Conservation (phyloP, 352 stramenopile genomes). For the Globisporangium yorkense region DNA sequence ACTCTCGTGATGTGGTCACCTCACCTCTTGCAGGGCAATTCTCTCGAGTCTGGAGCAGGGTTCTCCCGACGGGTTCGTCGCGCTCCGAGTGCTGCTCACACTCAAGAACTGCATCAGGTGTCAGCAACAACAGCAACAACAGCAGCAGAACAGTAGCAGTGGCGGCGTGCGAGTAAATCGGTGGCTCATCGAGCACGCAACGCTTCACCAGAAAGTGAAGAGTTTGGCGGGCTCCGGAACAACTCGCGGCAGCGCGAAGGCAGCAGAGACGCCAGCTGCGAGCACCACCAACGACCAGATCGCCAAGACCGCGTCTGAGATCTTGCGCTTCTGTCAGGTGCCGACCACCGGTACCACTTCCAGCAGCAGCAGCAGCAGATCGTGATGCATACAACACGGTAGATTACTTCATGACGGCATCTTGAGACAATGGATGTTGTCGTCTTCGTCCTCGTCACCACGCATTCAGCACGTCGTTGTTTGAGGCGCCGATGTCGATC, state of each 20-base stretch:
- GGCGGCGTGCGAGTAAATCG: slow-evolving; percentile 15
- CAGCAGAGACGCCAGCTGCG: slow-evolving; percentile 5
- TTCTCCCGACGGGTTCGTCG: slow-evolving; percentile 17
- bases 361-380: not conserved
- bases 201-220: slow-evolving; percentile 19
- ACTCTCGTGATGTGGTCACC: not conserved
- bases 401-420: not conserved
- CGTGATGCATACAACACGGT: not conserved
- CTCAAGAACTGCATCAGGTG: slow-evolving; percentile 58
- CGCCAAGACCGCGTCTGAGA: slow-evolving; percentile 38
- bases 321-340: slow-evolving; percentile 23
- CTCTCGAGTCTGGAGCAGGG: slow-evolving; percentile 20
- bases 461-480: slow-evolving; percentile 56
- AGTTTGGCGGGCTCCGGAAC: slow-evolving; percentile 7
- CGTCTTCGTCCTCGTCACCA: slow-evolving; percentile 17
- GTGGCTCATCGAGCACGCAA: slow-evolving; percentile 26
- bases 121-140: slow-evolving; percentile 19
- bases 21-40: slow-evolving; percentile 14
- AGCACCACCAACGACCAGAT: slow-evolving; percentile 31
- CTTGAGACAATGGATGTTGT: not conserved
- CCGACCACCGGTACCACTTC: not conserved
- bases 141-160: slow-evolving; percentile 8
- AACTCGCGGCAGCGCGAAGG: not conserved
- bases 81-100: slow-evolving; percentile 45
- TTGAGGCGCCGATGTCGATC: slow-evolving; percentile 73